Evolutionary conservation across 108 stramenopile species (phyloP).

Genomic region (Stephanodiscus minutulus): DNA sequence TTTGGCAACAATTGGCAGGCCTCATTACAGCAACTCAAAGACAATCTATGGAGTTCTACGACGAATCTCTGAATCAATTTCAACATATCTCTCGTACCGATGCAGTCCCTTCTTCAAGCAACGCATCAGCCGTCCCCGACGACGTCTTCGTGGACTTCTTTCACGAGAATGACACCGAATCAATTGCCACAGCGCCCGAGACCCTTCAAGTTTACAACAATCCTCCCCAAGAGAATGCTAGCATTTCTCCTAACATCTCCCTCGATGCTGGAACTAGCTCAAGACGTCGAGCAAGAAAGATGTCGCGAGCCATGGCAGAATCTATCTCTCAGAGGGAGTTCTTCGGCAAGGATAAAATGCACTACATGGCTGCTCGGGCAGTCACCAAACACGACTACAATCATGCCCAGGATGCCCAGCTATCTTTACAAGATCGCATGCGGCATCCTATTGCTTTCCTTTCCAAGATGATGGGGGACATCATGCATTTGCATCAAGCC

Average conservation of each 20-base stretch:
- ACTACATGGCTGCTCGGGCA: not conserved
- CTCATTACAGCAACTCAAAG: not conserved
- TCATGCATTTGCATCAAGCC: conserved; percentile 44
- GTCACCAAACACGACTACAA: not conserved
- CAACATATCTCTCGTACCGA: not conserved
- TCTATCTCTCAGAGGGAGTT: not conserved
- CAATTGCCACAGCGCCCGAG: no score
- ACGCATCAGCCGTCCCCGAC: no score
- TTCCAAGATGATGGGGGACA: conserved; percentile 37
- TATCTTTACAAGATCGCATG: conserved; percentile 16
- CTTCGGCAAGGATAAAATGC: not conserved
- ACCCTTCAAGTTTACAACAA: no score
- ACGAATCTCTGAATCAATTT: not conserved
- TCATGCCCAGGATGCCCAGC: conserved; percentile 2
- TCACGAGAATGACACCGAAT: no score
- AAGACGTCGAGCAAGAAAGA: not conserved
- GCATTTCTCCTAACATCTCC: no score
- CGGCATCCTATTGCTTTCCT: conserved; percentile 21
- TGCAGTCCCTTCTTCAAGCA: not conserved
- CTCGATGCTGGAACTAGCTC: conserved; percentile 6
- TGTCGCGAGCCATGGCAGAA: conserved; percentile 3
- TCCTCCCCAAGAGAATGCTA: no score
- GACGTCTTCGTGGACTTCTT: not conserved
- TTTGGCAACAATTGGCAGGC: not conserved
- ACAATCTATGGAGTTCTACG: not conserved